Base-by-base conservation (phyloP, 306 rosid species). In the Urtica urens region DNA sequence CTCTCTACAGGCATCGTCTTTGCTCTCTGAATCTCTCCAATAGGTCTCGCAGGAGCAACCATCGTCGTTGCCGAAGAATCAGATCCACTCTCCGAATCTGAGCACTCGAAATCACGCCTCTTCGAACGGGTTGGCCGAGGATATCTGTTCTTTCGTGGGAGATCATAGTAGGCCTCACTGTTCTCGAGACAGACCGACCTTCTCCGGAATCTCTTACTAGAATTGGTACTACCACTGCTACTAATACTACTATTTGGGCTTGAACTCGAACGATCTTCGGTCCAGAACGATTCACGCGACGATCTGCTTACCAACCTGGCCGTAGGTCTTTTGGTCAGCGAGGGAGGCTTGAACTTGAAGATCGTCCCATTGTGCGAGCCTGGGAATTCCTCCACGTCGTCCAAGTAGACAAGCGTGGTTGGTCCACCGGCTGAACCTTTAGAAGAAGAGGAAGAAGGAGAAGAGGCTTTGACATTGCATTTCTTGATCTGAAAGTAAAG, bases 1-100 rank as follows among this genome's bases (percentile, higher is more conserved):
- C 79, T 57, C 67, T 72, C 81, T 22, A 53, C 67, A 1, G 81
- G 86, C 81, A 82, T 63, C 17, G 94, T 79, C 75, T 43, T 64
- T 2, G 76, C 74, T 63, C 90, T 82, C 34, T 63, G 37, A 13
- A 31, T 13, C 1, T 31, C 37, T 31, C 37, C 37, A 31, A 31
- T 31, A 13, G 46, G 45, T 40, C 24, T 46, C 52, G 34, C 60
- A 57, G 49, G 73, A 56, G 51, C 38, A 44, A 16, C 45, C 19
- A 27, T n/a, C 46, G 34, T 35, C 37, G 21, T 19, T 4, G 22
- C 17, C n/a, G n/a, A n/a, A n/a, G n/a, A n/a, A n/a, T n/a, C n/a
- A n/a, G 38, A 50, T 31, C 53, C 51, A 51, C 58, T 52, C 18
- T 38, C 42, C 27, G 46, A 54, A 6, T 16, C 53, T 49, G 51